Base-by-base conservation (phyloP, 2,329 filamentous ascomycete species). In the Paracamarosporium sp. region DNA sequence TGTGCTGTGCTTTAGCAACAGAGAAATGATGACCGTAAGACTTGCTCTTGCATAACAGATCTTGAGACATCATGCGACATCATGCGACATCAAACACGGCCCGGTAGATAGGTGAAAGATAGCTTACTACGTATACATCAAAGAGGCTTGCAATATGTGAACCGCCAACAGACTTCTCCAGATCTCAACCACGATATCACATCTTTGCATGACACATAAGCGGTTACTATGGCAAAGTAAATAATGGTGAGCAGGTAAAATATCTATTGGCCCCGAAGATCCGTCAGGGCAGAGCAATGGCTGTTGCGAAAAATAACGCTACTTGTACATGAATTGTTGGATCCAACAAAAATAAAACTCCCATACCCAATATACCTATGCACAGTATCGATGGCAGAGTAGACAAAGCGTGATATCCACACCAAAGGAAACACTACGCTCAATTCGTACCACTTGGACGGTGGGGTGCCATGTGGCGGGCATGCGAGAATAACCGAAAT, bases 321-420 rank as follows among this genome's bases (percentile, higher is more conserved):
- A 61, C 41, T 58, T 65, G 33, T 63, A 65, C 62, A 65, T 31
- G 41, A 57, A 48, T 25, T 24, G 30, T 20, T 20, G 11, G 12
- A 35, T 25, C 12, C 11, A 15, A 25, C 30, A 15, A 20, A 15
- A 43, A 36, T 2, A 11, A 36, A 31, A 11, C 30, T 30, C 20
- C 25, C 17, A 51, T 27, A 41, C 3, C 12, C 11, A 38, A 33
- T 31, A 33, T 13, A 7, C 40, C 22, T 51, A 51, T 51, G 48
- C 48, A 51, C 48, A 51, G 20, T 48, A 41, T 24, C 8, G n/a
- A 31, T 17, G 20, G 17, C 6, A 45, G n/a, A 28, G 31, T 12
- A 13, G 36, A 27, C 17, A 41, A 8, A 12, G 17, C 11, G 33
- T 27, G 24, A 51, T 31, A 41, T 43, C 35, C 22, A 33, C 35